These are phyloP conservation scores for Dendrothele bispora DNA, from an alignment of 768 basidiomycete genomes.

Conservation along the genomic window DNA sequence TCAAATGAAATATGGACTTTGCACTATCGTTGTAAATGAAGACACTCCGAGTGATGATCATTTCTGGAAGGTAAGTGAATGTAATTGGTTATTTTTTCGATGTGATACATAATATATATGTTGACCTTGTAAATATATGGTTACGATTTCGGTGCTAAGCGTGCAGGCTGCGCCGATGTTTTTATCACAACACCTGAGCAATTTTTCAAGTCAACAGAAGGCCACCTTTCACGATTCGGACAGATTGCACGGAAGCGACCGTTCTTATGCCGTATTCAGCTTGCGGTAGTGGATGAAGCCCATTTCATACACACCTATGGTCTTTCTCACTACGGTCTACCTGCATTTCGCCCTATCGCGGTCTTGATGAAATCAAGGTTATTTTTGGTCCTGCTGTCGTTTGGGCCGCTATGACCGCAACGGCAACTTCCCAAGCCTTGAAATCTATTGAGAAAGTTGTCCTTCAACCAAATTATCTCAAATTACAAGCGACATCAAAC, in stretches of 20 bases:
- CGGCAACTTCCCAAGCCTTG: conserved; percentile 1
- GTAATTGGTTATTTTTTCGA: too few species aligned
- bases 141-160: too few species aligned
- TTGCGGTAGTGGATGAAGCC: conserved; percentile 4
- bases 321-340: neutral
- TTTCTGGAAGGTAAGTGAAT: too few species aligned
- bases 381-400: neutral
- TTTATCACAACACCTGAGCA: conserved; percentile 7
- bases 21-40: too few species aligned
- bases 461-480: neutral
- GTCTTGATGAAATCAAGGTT: conserved; percentile 2
- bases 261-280: neutral
- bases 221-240: conserved; percentile 5
- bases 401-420: conserved; percentile 6
- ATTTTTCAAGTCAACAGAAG: neutral
- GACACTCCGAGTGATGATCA: too few species aligned
- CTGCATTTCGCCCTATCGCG: conserved; percentile 3
- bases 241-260: neutral
- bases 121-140: too few species aligned
- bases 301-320: conserved; percentile 5
- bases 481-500: neutral
- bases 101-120: too few species aligned
- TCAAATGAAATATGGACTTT: too few species aligned
- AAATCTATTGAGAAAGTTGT: neutral
- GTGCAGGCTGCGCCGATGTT: too few species aligned